Conservation (phyloP, 2,329 filamentous ascomycete species). For the Penicillium sp. region DNA sequence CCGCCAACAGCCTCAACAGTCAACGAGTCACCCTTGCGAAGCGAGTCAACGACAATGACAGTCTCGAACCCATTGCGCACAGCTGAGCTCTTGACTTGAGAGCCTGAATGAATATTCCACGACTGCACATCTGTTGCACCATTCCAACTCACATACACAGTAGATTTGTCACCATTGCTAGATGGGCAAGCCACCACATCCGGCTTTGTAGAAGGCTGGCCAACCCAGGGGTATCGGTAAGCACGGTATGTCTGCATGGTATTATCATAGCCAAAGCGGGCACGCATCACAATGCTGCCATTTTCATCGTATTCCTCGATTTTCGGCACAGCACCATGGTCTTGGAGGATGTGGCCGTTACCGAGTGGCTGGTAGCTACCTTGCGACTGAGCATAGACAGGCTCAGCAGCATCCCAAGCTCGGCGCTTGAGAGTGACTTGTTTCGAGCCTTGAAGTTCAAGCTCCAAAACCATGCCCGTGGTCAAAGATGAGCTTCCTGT, state of each 20-base stretch:
- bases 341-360: conserved; percentile 28
- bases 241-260: conserved; percentile 31
- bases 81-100: conserved; percentile 3
- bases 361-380: conserved; percentile 26
- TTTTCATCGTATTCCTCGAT: conserved; percentile 31
- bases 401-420: conserved; percentile 22
- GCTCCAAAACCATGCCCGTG: conserved; percentile 23
- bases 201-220: conserved; percentile 17
- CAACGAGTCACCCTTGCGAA: conserved; percentile 9
- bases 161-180: conserved; percentile 6
- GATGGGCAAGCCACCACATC: conserved; percentile 18
- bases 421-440: conserved; percentile 15
- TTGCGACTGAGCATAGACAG: conserved; percentile 25
- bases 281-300: conserved; percentile 31
- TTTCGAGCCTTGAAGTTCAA: conserved; percentile 20
- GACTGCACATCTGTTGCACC: conserved; percentile 35
- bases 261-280: conserved; percentile 29
- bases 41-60: conserved; percentile 6
- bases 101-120: conserved; percentile 19
- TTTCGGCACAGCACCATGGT: conserved; percentile 33
- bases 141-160: conserved; percentile 42
- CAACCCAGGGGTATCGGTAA: conserved; percentile 24
- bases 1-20: conserved; percentile 22
- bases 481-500: conserved; percentile 28
- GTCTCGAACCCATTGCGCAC: conserved; percentile 19